Conservation (phyloP, 495 filamentous ascomycete genomes). For the Tuber borchii region DNA sequence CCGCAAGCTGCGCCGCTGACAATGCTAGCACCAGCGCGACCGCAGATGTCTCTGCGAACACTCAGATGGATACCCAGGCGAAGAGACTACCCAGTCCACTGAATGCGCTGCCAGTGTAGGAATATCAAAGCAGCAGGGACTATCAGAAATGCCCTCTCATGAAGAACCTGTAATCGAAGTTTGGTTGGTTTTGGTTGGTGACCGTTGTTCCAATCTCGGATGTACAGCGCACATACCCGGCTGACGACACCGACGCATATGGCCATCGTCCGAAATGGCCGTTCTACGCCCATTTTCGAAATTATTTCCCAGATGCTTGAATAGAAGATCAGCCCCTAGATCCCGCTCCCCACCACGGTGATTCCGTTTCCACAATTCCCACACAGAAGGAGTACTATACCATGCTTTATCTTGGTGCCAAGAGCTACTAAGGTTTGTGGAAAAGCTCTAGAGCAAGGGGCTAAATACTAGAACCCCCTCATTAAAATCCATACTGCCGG, state of each 20-base stretch:
- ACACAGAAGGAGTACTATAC: not conserved
- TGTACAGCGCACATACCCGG: conserved; percentile 51
- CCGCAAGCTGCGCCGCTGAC: conserved; percentile 58
- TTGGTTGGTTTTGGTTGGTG: conserved; percentile 56
- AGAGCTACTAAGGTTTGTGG: not conserved
- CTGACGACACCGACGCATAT: conserved; percentile 57
- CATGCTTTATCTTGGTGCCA: not conserved
- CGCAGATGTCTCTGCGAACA: conserved; percentile 53
- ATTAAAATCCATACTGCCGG: not conserved
- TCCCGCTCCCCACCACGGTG: conserved; percentile 63
- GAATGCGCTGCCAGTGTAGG: conserved; percentile 57
- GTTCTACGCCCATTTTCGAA: conserved; percentile 53
- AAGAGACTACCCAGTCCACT: conserved; percentile 57
- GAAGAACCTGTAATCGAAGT: conserved; percentile 60
- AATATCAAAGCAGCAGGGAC: conserved; percentile 57
- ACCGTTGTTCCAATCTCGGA: conserved; percentile 63
- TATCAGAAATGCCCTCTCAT: conserved; percentile 54
- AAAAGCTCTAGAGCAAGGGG: not conserved
- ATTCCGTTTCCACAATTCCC: conserved; percentile 60
- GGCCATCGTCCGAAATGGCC: conserved; percentile 65
- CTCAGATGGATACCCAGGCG: conserved; percentile 64
- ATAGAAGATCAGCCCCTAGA: conserved; percentile 60
- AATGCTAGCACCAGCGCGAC: conserved; percentile 55
- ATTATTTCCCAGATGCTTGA: conserved; percentile 56
- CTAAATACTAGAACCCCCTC: not conserved